Evolutionary conservation across 257 asterid species (phyloP), one percentile per base, ranked within the genome.

Genomic region (Lantana camara): DNA sequence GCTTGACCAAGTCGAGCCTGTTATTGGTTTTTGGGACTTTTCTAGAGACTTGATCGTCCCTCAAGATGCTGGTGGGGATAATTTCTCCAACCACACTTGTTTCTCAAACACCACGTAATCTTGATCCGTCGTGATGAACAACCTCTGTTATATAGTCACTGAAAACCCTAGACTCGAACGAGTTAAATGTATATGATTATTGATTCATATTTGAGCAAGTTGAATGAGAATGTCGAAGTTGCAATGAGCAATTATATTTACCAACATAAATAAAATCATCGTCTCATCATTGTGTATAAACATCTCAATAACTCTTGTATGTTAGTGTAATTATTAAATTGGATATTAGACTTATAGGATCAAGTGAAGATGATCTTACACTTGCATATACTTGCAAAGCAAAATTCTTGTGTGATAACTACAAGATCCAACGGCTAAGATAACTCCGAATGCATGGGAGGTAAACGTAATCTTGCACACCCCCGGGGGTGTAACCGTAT

Each of bases 111-210:
- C 15, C 82, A 82, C 42, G 29, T 82, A 74, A 70, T 67, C 46
- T 58, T 78, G 75, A 82, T 73, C 73, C 13, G 75, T 79, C 73
- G 9, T 67, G 68, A 70, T 79, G 79, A 82, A 82, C 73, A 82
- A 82, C 21, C 5, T 79, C 3, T 66, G 67, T 47, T 57, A 63
- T 47, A 65, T 82, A 19, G 21, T 61, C n/a, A 40, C 53, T 38
- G 30, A 48, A 35, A 9, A 44, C 76, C 8, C 70, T 75, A 69
- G 79, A 41, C 6, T 69, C 76, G 1, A 4, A 34, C 1, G 77
- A 62, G 79, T 10, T 82, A 2, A n/a, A 29, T 24, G 14, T 48
- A 54, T 52, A 76, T 78, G 79, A 38, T 82, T 3, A 82, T 84
- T 1, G 62, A 45, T 5, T 51, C 57, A 12, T 67, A 59, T 20